phyloP scores from a whole-genome alignment of 2,329 filamentous ascomycete genomes.

The Blastomyces silverae region DNA sequence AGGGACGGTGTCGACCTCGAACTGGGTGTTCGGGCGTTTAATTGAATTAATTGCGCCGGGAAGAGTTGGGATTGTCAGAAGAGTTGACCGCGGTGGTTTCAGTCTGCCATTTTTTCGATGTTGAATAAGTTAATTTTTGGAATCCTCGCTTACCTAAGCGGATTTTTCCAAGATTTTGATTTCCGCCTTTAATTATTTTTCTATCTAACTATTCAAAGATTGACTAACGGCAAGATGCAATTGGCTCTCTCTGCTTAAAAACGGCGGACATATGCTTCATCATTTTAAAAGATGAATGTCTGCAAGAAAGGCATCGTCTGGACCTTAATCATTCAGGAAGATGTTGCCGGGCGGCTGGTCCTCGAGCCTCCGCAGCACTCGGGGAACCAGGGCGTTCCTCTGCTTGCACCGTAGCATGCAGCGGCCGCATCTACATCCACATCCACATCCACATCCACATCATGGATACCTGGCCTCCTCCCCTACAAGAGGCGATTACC shows the following conservation, averaged over 20 bases:
- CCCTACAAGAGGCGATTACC: not conserved
- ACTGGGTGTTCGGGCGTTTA: slow-evolving; percentile 21
- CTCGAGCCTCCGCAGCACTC: slow-evolving; percentile 14
- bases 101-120: slow-evolving; percentile 17
- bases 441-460: not conserved
- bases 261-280: not conserved
- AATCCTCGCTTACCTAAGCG: slow-evolving; percentile 31
- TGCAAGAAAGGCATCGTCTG: slow-evolving; percentile 9
- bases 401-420: not conserved
- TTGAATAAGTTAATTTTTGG: slow-evolving; percentile 3
- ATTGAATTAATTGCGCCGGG: not conserved
- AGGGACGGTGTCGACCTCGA: not conserved
- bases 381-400: slow-evolving; percentile 7
- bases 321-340: slow-evolving; percentile 22
- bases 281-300: slow-evolving; percentile 10
- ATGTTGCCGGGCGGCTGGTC: slow-evolving; percentile 17
- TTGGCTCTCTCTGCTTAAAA: not conserved
- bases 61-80: slow-evolving; percentile 26
- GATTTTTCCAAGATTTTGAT: not conserved
- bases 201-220: not conserved
- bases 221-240: not conserved
- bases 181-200: not conserved
- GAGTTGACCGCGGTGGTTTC: not conserved
- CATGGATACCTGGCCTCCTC: not conserved
- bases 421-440: not conserved